Conservation (phyloP, 768 basidiomycete species). For the Pleurotus ostreatus region DNA sequence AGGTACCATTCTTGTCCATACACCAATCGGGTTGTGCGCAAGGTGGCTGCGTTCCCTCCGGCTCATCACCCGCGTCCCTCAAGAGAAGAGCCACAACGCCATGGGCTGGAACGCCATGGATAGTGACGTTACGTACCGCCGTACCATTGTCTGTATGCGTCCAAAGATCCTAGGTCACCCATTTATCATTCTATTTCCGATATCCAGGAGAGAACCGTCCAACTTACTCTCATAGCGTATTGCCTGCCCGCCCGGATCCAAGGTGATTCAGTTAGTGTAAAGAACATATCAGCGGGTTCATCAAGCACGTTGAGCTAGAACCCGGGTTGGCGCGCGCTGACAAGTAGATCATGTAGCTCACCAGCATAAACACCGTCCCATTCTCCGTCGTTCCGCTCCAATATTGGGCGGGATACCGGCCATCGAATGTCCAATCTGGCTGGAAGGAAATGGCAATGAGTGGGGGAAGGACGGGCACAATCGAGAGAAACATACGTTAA, state of each 20-base stretch:
- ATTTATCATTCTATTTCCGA: background rate
- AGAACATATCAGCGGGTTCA: constrained; percentile 47
- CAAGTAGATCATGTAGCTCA: constrained; percentile 22
- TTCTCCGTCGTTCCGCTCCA: constrained; percentile 68
- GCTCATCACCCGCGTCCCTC: constrained; percentile 65
- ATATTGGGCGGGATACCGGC: constrained; percentile 60
- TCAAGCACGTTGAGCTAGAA: constrained; percentile 51
- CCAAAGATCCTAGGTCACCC: constrained; percentile 41
- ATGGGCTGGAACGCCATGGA: constrained; percentile 43
- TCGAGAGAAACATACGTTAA: constrained; percentile 43
- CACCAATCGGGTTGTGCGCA: constrained; percentile 59
- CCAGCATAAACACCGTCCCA: constrained; percentile 66
- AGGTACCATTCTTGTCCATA: constrained; percentile 55
- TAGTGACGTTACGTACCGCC: constrained; percentile 46
- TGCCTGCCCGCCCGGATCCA: constrained; percentile 61
- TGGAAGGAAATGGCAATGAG: constrained; percentile 9
- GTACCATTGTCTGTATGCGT: constrained; percentile 53
- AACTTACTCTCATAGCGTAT: constrained; percentile 53
- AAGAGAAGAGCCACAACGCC: constrained; percentile 51
- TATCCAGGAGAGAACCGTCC: background rate
- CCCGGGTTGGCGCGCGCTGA: too few species aligned
- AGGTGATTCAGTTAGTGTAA: constrained; percentile 60
- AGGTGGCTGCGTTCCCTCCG: constrained; percentile 49
- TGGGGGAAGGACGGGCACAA: background rate
- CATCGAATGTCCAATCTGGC: constrained; percentile 39